Evolutionary conservation across 73 alveolate species (phyloP).

Genomic region (Loxodes magnus): DNA sequence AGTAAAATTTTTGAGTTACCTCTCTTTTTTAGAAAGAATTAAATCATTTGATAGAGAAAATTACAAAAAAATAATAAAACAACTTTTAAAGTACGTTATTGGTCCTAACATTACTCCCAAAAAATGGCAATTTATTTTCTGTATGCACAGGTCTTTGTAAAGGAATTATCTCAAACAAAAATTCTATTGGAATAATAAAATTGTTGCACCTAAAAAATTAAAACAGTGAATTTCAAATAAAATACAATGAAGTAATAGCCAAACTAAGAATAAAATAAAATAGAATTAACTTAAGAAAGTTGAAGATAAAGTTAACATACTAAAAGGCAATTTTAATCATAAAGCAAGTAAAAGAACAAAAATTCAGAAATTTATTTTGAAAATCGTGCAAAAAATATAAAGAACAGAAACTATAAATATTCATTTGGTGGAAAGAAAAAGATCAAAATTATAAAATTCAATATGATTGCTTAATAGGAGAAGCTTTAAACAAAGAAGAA

Average conservation of each 20-base stretch:
- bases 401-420: too few species aligned
- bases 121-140: slow-evolving; percentile 89
- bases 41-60: slow-evolving; percentile 10
- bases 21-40: slow-evolving; percentile 21
- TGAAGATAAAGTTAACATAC: slow-evolving; percentile 54
- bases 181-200: slow-evolving; percentile 44
- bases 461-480: too few species aligned
- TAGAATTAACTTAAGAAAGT: slow-evolving; percentile 54
- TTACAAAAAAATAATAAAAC: slow-evolving; percentile 42
- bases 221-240: slow-evolving; percentile 54
- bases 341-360: slow-evolving; percentile 61
- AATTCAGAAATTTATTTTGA: slow-evolving; percentile 59
- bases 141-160: slow-evolving; percentile 71
- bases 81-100: slow-evolving; percentile 20
- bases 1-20: slow-evolving; percentile 22
- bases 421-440: too few species aligned
- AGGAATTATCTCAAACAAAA: too few species aligned
- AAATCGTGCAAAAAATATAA: slow-evolving; percentile 84
- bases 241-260: slow-evolving; percentile 42
- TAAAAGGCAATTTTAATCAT: slow-evolving; percentile 49
- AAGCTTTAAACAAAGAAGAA: slow-evolving; percentile 92
- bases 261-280: slow-evolving; percentile 33
- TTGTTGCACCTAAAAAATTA: slow-evolving; percentile 45
- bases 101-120: slow-evolving; percentile 48
- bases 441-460: too few species aligned